Evolutionary conservation across 1,139 yeast genomes (phyloP), one percentile per base, ranked within the genome.

Genomic region (Taiozyma onychis): DNA sequence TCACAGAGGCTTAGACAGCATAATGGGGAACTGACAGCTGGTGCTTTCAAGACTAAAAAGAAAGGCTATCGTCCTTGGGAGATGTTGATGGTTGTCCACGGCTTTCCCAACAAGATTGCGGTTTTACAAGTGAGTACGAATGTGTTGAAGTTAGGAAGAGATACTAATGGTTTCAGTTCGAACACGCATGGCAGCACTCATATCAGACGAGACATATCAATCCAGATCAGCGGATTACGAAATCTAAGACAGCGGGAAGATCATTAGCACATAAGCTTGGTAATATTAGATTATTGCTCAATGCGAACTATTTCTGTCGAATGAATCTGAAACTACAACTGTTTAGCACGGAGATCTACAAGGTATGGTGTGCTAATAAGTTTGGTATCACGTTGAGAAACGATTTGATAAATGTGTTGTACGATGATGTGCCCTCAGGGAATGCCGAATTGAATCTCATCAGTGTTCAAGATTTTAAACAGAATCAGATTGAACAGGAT

Each of bases 161-260:
- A 1, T 10, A 37, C 41, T 37, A 37, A 37, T 22, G 11, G 13
- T 18, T 16, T 37, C n/a, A 50, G 60, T 73, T 72, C 54, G 85
- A 83, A 58, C 88, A 85, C 65, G 91, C 95, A 1, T 82, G 88
- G 79, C 95, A 88, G 59, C 93, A 87, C 64, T 74, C 85, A 1
- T 73, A 81, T 54, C 75, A 72, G 47, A 83, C 95, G 0, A 70
- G 90, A 44, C 88, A 80, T 60, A 81, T 86, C 4, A 59, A 67
- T 1, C 57, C 57, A 0, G 67, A 39, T 1, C 53, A 55, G 16
- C 55, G 70, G 47, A 56, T 75, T 10, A 65, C 69, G 44, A 58
- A 56, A 46, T 55, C 62, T 34, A 67, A 66, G 52, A 62, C 64
- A 42, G 60, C 67, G 32, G 74, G 78, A 14, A 58, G 71, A 43